Conservation (phyloP, 2,329 filamentous ascomycete genomes). For the Microdochium nivale region DNA sequence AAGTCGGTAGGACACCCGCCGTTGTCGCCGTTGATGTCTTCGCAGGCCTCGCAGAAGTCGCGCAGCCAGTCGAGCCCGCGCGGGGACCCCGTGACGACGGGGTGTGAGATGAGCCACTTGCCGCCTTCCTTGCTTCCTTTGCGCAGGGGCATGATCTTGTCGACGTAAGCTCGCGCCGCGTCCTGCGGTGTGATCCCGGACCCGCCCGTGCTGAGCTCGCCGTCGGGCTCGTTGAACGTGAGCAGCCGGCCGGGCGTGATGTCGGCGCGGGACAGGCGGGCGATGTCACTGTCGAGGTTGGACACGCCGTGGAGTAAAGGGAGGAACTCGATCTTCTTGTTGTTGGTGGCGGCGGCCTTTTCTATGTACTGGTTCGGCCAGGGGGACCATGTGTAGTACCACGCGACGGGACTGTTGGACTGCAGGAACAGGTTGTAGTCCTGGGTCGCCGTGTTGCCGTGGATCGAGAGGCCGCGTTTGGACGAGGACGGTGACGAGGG, state of each 20-base stretch:
- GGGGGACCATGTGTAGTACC: background rate
- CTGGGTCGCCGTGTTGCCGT: background rate
- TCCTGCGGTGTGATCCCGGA: background rate
- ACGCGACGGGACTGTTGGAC: background rate
- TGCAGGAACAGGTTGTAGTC: background rate
- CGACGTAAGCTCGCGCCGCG: background rate
- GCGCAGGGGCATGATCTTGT: background rate
- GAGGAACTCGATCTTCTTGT: background rate
- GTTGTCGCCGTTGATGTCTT: background rate
- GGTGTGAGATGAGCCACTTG: background rate
- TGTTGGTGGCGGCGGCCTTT: background rate
- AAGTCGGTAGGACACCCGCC: background rate
- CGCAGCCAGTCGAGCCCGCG: background rate
- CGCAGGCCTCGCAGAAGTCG: background rate
- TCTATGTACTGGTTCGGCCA: background rate
- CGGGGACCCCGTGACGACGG: background rate
- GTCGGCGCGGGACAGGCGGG: background rate
- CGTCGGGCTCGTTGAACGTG: background rate
- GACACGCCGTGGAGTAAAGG: background rate
- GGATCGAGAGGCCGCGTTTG: background rate
- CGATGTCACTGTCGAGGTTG: background rate
- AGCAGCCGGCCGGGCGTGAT: background rate
- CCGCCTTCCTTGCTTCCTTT: background rate
- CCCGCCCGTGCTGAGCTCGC: background rate
- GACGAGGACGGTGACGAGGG: background rate